Evolutionary conservation across 306 rosid species (phyloP).

Genomic region (Luffa aegyptiaca): DNA sequence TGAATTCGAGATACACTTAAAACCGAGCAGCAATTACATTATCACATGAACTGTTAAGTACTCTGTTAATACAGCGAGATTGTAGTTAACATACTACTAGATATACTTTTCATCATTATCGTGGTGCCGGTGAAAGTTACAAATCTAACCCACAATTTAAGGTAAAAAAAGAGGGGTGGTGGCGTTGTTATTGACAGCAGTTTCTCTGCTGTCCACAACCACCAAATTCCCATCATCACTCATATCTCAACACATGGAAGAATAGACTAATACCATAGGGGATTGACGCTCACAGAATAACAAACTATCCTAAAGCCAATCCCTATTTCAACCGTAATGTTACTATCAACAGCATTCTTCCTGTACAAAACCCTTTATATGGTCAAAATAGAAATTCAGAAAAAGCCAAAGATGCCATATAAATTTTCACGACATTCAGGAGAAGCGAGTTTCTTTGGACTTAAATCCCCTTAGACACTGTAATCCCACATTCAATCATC

Average conservation of each 20-base stretch:
- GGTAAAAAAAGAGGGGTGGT: background rate
- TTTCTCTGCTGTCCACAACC: background rate
- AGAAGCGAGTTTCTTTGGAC: constrained; percentile 1
- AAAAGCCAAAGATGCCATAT: background rate
- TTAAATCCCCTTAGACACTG: constrained; percentile 5
- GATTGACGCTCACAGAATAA: constrained; percentile 1
- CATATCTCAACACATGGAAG: constrained; percentile 5
- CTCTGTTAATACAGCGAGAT: background rate
- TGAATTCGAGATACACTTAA: background rate
- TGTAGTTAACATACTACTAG: constrained; percentile 8
- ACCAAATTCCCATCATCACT: constrained; percentile 3
- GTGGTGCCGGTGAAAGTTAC: background rate
- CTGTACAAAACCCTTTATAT: background rate
- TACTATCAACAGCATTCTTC: constrained; percentile 10
- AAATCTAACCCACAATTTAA: background rate
- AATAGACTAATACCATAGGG: constrained; percentile 5
- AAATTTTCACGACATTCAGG: background rate
- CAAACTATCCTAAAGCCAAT: background rate
- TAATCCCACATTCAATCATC: background rate
- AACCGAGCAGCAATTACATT: background rate
- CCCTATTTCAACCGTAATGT: background rate
- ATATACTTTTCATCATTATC: constrained; percentile 5
- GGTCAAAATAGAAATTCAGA: background rate
- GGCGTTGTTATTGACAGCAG: background rate
- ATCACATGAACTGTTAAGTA: background rate